A percentile compares a stretch with the other conserved stretches of the same genome.
phyloP scores from a whole-genome alignment of 768 basidiomycete species.

The Mrakia gelida region DNA sequence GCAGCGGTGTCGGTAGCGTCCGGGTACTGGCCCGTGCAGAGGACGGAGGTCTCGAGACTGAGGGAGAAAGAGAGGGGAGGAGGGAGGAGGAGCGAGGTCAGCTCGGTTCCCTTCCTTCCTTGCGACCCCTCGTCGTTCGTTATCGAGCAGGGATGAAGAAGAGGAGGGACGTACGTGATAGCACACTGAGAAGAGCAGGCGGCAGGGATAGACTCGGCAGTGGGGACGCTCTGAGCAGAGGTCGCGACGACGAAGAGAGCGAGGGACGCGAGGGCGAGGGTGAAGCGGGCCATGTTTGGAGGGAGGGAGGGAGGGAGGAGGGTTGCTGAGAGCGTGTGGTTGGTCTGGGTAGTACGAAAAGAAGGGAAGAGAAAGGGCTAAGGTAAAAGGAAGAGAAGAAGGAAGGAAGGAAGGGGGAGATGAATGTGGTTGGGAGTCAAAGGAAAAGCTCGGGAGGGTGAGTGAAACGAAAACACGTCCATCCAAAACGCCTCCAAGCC shows the following conservation, averaged over 20 bases:
- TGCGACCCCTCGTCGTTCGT: not conserved
- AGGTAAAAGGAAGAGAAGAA: not conserved
- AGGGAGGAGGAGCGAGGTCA: not conserved
- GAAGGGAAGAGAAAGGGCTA: not conserved
- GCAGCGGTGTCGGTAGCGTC: constrained; percentile 36
- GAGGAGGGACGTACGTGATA: constrained; percentile 23
- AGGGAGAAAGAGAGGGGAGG: not conserved
- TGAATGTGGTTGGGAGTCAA: no score
- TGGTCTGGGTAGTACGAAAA: not conserved
- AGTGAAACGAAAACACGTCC: no score
- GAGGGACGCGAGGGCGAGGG: constrained; percentile 36
- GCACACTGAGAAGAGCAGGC: constrained; percentile 40
- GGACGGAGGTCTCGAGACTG: constrained; percentile 37
- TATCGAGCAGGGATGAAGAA: not conserved
- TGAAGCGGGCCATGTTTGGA: constrained; percentile 35
- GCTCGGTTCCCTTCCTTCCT: not conserved
- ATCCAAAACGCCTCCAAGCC: no score
- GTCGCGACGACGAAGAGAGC: constrained; percentile 37
- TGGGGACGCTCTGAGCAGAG: constrained; percentile 38
- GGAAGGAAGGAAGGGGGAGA: not conserved
- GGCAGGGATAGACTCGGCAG: constrained; percentile 41
- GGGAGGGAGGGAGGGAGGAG: not conserved
- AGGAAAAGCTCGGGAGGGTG: no score
- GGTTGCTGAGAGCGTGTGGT: not conserved
- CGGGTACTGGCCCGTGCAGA: constrained; percentile 38